Base-by-base conservation (phyloP, 805 yeast species). In the Wickerhamiella galacta region DNA sequence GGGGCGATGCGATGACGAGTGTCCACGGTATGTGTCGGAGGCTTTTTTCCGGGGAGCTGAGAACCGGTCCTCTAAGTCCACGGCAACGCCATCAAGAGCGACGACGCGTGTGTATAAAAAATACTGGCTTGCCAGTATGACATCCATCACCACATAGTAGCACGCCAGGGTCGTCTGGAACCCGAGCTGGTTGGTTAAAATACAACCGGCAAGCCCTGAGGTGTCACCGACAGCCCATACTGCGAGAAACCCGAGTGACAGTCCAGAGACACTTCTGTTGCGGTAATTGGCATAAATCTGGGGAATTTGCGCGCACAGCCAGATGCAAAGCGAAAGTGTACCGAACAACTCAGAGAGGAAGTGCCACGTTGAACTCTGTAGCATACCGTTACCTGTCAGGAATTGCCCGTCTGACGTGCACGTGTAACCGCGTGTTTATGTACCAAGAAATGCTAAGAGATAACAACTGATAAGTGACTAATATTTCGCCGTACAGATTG, bases 251-350 rank as follows among this genome's bases (percentile, higher is more conserved):
- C 63, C 61, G 20, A 68, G 60, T 9, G 80, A 70, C 16, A 76
- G 59, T 3, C 85, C 85, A 14, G 69, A 79, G 4, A 78, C 78
- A 2, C 78, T 66, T 39, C 71, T 66, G 43, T 60, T 60, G 10
- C 55, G 51, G 49, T 71, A 72, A 48, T 75, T 76, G 43, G 65
- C 60, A 36, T 64, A 52, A 9, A 75, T 72, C 47, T 76, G 87
- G 1, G 85, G 85, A 12, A 72, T 46, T 50, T 75, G 85, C 3
- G 85, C 85, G 49, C 75, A 71, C 22, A 75, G 57, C 85, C 87
- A 76, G 37, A 73, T 63, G 4, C 56, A 51, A 24, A 71, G 54
- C 3, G 77, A 70, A 12, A 58, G 32, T 20, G 49, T 51, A 2
- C 50, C 50, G 28, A 46, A 15, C 2, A 31, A n/a, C 22, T 38